A percentile compares a stretch with the other conserved stretches of the same genome.
phyloP scores from a whole-genome alignment of 768 basidiomycete species.

The Lentinula sp. region DNA sequence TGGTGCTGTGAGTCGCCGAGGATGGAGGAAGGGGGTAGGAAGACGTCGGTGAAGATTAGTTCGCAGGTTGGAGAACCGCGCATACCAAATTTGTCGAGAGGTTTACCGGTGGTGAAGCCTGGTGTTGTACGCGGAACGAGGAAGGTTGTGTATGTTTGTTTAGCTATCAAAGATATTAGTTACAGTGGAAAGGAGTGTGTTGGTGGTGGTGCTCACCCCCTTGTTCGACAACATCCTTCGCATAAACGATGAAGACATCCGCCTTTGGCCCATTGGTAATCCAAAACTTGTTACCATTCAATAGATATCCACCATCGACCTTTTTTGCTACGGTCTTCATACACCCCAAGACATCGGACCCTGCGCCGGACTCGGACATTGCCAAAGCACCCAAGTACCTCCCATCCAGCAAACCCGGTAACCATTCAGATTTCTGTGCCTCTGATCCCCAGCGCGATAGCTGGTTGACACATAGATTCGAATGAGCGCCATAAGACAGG shows the following conservation, averaged over 20 bases:
- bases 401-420: constrained; percentile 75
- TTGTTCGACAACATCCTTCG: constrained; percentile 49
- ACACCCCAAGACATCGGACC: constrained; percentile 86
- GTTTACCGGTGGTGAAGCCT: constrained; percentile 86
- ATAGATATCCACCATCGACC: constrained; percentile 60
- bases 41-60: constrained; percentile 85
- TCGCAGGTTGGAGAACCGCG: constrained; percentile 94
- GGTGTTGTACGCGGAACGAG: constrained; percentile 77
- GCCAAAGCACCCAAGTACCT: constrained; percentile 85
- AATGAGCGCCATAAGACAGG: constrained; percentile 88
- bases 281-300: constrained; percentile 96
- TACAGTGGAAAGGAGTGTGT: constrained; percentile 15
- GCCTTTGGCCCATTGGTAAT: constrained; percentile 94
- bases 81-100: constrained; percentile 96
- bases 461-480: constrained; percentile 84
- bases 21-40: constrained; percentile 58
- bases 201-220: constrained; percentile 31
- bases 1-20: constrained; percentile 48
- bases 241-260: constrained; percentile 89
- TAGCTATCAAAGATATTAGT: constrained; percentile 46
- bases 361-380: constrained; percentile 91
- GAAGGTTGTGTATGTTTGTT: constrained; percentile 74
- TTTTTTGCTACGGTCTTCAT: constrained; percentile 84
- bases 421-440: constrained; percentile 77
- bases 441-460: constrained; percentile 82